Evolutionary conservation across 75 land plant species (phyloP), one percentile per base, ranked within the genome.

Genomic region (Gnetum montanum): DNA sequence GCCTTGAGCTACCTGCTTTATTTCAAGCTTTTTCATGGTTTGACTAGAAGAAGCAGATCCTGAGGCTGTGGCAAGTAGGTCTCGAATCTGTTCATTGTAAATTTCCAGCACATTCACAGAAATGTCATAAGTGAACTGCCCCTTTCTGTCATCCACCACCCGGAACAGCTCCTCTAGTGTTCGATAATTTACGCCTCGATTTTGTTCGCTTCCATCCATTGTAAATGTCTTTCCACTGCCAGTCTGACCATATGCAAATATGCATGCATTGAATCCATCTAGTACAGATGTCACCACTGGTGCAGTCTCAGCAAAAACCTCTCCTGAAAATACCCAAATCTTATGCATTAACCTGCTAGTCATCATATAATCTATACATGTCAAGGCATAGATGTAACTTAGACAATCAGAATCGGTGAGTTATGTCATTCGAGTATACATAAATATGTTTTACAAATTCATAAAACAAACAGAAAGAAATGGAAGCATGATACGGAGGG

Each of bases 151-250:
- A 20, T 61, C 49, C 6, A 79, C 73, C 29, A 95, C 54, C 23
- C 61, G 55, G 63, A 95, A 95, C 44, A 95, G 72, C 44, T 95
- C 75, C 63, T 86, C 84, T 22, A 95, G 82, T 11, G 86, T 95
- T 43, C 88, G 80, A 58, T 83, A 95, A 49, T 90, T 95, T 4
- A 95, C 97, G 43, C 99, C 99, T 59, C 96, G 85, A 35, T 74
- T 75, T 43, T 57, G 75, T 46, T 71, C 58, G 18, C 79, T 75
- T 4, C 99, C 99, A 59, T 90, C 92, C 99, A 95, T 95, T 35
- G 99, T 95, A 51, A 90, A 95, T 23, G 99, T 90, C 57, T 95
- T 95, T 18, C 99, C 99, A 1, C 96, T 90, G 41, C 99, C 99
- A 8, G 99, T 95, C 61, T 95, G 99, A 35, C 99, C 99, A 60